These are phyloP conservation scores for Oryza coarctata DNA, from an alignment of 176 grass and related monocot genomes.

Conservation along the genomic window DNA sequence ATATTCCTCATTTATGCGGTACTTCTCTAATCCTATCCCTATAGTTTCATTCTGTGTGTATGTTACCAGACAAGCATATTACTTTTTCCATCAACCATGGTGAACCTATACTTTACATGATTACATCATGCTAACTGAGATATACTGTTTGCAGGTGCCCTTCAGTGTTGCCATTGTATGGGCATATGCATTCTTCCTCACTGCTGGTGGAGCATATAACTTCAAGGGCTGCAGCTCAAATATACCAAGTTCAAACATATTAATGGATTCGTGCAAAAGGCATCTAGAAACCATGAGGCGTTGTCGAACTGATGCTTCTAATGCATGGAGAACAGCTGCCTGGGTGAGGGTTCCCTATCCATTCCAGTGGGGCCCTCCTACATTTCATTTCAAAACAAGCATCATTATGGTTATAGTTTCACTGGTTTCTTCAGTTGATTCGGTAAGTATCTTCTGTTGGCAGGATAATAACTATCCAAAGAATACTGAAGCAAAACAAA, in stretches of 20 bases:
- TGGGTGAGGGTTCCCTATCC: conserved; percentile 96
- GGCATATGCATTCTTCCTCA: conserved; percentile 98
- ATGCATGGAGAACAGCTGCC: conserved; percentile 85
- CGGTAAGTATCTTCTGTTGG: conserved; percentile 54
- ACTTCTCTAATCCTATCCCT: conserved; percentile 32
- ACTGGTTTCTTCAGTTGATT: conserved; percentile 89
- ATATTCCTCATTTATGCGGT: conserved; percentile 96
- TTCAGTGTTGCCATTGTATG: conserved; percentile 88
- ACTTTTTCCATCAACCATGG: not conserved
- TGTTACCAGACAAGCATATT: not conserved
- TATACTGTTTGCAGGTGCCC: conserved; percentile 72
- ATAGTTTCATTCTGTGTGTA: not conserved
- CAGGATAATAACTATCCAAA: not conserved
- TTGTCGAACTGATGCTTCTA: conserved; percentile 94
- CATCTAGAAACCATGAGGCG: conserved; percentile 71
- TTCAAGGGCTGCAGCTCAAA: conserved; percentile 87
- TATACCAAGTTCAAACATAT: conserved; percentile 95
- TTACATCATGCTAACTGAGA: conserved; percentile 23
- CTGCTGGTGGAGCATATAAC: conserved; percentile 88
- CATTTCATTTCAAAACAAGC: conserved; percentile 78
- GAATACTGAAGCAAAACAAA: not conserved
- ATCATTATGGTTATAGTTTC: conserved; percentile 91
- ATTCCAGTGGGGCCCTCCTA: conserved; percentile 93
- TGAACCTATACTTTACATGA: conserved; percentile 15
- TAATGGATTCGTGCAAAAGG: conserved; percentile 84